Conservation (phyloP, 345 rosid genomes). For the Lepidium africanum region DNA sequence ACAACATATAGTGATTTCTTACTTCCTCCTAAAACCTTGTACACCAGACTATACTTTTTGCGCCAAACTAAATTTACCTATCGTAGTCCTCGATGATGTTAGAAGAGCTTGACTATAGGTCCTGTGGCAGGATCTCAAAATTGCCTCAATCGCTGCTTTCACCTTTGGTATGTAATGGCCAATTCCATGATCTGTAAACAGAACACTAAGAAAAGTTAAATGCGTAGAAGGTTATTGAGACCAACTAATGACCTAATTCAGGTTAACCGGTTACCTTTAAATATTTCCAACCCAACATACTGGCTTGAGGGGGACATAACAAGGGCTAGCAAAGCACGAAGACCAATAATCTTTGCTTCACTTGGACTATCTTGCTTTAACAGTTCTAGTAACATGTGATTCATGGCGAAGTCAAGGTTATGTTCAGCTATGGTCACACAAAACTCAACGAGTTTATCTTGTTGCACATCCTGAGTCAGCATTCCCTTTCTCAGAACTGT, state of each 20-base stretch:
- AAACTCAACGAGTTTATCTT: constrained; percentile 95
- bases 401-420: constrained; percentile 99
- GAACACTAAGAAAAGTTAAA: constrained; percentile 20
- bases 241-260: constrained; percentile 4
- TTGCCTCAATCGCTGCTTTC: constrained; percentile 93
- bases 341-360: constrained; percentile 97
- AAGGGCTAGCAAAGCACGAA: constrained; percentile 90
- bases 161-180: constrained; percentile 96
- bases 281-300: constrained; percentile 83
- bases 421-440: constrained; percentile 96
- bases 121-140: constrained; percentile 83
- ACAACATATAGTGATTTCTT: background rate
- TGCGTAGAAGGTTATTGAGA: constrained; percentile 1
- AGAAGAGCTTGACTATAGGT: constrained; percentile 85
- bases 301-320: constrained; percentile 88
- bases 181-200: constrained; percentile 63
- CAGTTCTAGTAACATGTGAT: constrained; percentile 93
- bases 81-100: constrained; percentile 81
- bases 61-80: constrained; percentile 44
- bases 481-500: constrained; percentile 80
- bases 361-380: constrained; percentile 91
- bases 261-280: constrained; percentile 51
- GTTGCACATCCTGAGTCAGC: constrained; percentile 95
- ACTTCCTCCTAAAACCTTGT: background rate
- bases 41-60: background rate